Conservation (phyloP, 345 rosid genomes). For the Dipteronia sinensis region DNA sequence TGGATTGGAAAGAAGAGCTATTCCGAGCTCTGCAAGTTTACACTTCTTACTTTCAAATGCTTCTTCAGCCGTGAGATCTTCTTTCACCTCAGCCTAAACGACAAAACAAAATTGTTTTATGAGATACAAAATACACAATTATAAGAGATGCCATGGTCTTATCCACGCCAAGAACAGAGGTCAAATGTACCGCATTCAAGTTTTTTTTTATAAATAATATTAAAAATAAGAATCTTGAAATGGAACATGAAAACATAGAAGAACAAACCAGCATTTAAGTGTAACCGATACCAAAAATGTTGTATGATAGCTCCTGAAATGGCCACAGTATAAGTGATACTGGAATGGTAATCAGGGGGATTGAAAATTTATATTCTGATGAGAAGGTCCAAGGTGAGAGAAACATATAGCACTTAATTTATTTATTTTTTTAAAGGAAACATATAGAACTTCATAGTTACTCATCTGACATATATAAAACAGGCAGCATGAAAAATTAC, state of each 20-base stretch:
- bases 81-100: conserved; percentile 85
- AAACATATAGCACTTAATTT: neutral
- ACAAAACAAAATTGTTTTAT: conserved; percentile 4
- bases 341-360: neutral
- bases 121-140: neutral
- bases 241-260: neutral
- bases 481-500: neutral
- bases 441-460: neutral
- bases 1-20: conserved; percentile 71
- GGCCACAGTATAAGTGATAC: neutral
- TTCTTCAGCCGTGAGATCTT: conserved; percentile 84
- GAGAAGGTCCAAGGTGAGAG: conserved; percentile 1
- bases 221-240: neutral
- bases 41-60: conserved; percentile 60
- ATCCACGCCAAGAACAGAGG: neutral
- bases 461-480: neutral
- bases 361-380: neutral
- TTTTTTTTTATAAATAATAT: neutral
- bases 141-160: neutral
- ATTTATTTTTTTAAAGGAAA: neutral
- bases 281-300: neutral
- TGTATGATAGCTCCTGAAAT: neutral
- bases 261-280: neutral
- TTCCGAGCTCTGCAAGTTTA: conserved; percentile 85
- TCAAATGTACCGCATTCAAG: neutral